phyloP scores from a whole-genome alignment of 768 basidiomycete species.

The Suillus subaureus region DNA sequence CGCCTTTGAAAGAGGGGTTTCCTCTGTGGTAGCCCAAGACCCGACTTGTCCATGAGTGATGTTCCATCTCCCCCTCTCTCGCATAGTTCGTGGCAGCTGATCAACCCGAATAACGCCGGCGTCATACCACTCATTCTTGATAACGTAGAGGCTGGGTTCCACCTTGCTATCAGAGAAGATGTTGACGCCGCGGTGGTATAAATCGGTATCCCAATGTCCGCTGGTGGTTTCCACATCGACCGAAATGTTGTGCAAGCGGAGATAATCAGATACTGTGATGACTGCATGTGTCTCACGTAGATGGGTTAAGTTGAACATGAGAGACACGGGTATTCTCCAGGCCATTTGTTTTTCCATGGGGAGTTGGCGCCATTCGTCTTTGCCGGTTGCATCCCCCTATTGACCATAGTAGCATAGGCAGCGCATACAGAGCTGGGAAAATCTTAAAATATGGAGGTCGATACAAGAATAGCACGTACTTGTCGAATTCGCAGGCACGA shows the following conservation, averaged over 20 bases:
- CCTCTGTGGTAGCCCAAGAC: slow-evolving; percentile 17
- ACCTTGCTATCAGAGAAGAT: slow-evolving; percentile 13
- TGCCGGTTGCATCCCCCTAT: slow-evolving; percentile 42
- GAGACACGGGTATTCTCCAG: slow-evolving; percentile 35
- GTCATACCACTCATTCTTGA: slow-evolving; percentile 44
- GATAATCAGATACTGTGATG: slow-evolving; percentile 43
- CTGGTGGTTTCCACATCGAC: slow-evolving; percentile 34
- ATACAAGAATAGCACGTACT: slow-evolving; percentile 17
- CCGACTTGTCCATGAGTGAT: slow-evolving; percentile 20
- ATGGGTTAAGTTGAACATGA: slow-evolving; percentile 48
- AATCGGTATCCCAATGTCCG: slow-evolving; percentile 39
- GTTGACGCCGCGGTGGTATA: slow-evolving; percentile 32
- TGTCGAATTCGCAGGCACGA: slow-evolving; percentile 43
- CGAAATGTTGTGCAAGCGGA: slow-evolving; percentile 41
- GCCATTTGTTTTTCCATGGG: slow-evolving; percentile 41
- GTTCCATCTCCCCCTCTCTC: slow-evolving; percentile 34
- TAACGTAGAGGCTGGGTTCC: slow-evolving; percentile 31
- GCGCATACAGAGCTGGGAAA: slow-evolving; percentile 36
- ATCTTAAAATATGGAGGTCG: neutral
- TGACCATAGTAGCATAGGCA: slow-evolving; percentile 46
- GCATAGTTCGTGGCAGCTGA: slow-evolving; percentile 33
- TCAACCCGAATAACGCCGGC: slow-evolving; percentile 40
- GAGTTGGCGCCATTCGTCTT: slow-evolving; percentile 41
- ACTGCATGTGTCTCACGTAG: slow-evolving; percentile 39
- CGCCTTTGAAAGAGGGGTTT: slow-evolving; percentile 17